A percentile compares a stretch with the other conserved stretches of the same genome.
Conservation (phyloP, 83 land plant species). For the Thuja plicata region DNA sequence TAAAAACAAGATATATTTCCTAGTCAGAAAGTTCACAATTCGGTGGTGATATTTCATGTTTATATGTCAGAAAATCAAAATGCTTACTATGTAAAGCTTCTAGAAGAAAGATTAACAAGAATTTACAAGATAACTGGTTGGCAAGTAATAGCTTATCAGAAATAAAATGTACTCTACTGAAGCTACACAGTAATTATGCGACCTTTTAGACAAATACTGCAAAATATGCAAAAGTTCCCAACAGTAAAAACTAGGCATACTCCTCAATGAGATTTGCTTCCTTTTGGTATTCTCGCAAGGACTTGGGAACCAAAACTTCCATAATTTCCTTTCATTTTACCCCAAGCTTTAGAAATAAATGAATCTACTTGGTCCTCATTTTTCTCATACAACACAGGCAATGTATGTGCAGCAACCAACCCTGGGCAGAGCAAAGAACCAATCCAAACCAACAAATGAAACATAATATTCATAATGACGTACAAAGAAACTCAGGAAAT, state of each 20-base stretch:
- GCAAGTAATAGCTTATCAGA: neutral
- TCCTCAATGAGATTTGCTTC: constrained; percentile 27
- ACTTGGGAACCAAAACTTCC: constrained; percentile 44
- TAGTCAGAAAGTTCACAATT: neutral
- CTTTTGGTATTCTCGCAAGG: constrained; percentile 55
- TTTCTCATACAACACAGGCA: constrained; percentile 74
- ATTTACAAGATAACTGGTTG: neutral
- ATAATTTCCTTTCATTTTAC: constrained; percentile 45
- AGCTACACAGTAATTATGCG: neutral
- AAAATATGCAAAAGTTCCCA: neutral
- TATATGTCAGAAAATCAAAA: neutral
- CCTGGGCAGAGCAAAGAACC: constrained; percentile 20
- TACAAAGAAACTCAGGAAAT: neutral
- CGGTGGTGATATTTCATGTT: neutral
- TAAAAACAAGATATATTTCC: too few relatives aligned
- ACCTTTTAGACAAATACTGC: neutral
- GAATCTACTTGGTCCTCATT: constrained; percentile 63
- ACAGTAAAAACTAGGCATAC: neutral
- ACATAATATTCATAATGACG: neutral
- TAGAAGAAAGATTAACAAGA: neutral
- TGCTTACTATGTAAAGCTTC: neutral
- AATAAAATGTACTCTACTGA: neutral
- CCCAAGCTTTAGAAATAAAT: constrained; percentile 27
- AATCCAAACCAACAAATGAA: neutral
- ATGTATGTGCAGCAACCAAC: constrained; percentile 65